Evolutionary conservation across 345 rosid genomes (phyloP), one percentile per base, ranked within the genome.

Genomic region (Aegle marmelos): DNA sequence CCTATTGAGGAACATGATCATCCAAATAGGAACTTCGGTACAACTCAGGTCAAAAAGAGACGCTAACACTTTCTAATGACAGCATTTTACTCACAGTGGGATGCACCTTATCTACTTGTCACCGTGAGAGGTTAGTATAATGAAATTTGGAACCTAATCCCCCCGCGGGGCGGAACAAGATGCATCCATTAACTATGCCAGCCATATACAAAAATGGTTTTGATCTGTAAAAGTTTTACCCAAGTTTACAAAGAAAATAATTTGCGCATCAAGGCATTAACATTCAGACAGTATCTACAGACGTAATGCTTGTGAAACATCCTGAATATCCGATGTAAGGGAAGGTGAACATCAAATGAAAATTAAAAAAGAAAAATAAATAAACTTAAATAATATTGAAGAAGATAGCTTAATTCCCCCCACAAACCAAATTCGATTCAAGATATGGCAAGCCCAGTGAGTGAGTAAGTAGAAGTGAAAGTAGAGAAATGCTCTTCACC

Each of bases 251-350:
- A 61, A 57, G 57, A 75, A 68, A 48, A 50, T 48, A 68, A 74
- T 69, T 67, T 59, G 77, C 79, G 77, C 45, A 68, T 72, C 50
- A 78, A 82, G 53, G 54, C 62, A 74, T 53, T 80, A 75, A 80
- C 70, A 82, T 68, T 62, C 77, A 34, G 84, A 80, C 77, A 45
- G 74, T 86, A 91, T 91, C 93, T 87, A 91, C 95, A 88, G 63
- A 88, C 67, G 82, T 72, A 85, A 84, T 85, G 76, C 79, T 82
- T 79, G 70, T 70, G 80, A 78, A 72, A 70, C 72, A 81, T 8
- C 74, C 74, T 68, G 73, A 72, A 48, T 56, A 45, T 67, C 80
- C 39, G 68, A 75, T 71, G 14, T 70, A 14, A 54, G 75, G 69
- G 83, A 75, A 76, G 78, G 8, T 37, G 53, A 33, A 21, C 74